Conservation (phyloP, 345 rosid species). For the Hibiscus trionum region DNA sequence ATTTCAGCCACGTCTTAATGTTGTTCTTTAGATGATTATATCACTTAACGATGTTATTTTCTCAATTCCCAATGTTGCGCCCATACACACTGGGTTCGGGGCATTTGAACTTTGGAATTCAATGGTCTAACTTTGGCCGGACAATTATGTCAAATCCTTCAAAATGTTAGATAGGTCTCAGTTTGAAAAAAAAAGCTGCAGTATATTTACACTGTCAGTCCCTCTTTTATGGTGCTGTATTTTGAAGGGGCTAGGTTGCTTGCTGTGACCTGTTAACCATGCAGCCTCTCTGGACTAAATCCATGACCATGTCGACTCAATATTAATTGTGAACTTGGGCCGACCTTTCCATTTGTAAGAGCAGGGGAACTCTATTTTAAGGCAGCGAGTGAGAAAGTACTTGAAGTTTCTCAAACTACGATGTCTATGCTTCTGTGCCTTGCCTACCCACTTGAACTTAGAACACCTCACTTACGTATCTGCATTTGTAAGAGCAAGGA, state of each 20-base stretch:
- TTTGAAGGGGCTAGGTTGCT: background rate
- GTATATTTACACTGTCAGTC: background rate
- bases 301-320: background rate
- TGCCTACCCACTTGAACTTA: background rate
- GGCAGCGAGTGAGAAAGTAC: background rate
- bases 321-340: background rate
- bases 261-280: background rate
- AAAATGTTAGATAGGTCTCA: background rate
- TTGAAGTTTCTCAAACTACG: background rate
- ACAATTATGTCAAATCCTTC: background rate
- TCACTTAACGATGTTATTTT: background rate
- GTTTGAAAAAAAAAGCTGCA: background rate
- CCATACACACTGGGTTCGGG: background rate
- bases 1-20: background rate
- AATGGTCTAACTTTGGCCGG: background rate
- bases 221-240: background rate
- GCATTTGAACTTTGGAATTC: background rate
- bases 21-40: background rate
- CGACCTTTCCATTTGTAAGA: too few relatives aligned
- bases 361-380: background rate
- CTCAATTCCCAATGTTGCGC: background rate
- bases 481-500: background rate
- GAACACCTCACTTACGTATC: background rate
- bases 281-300: background rate
- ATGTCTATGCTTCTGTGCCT: background rate